A percentile compares a stretch with the other conserved stretches of the same genome.
Conservation (phyloP, 1,284 basidiomycete genomes). For the Naganishia liquefaciens region DNA sequence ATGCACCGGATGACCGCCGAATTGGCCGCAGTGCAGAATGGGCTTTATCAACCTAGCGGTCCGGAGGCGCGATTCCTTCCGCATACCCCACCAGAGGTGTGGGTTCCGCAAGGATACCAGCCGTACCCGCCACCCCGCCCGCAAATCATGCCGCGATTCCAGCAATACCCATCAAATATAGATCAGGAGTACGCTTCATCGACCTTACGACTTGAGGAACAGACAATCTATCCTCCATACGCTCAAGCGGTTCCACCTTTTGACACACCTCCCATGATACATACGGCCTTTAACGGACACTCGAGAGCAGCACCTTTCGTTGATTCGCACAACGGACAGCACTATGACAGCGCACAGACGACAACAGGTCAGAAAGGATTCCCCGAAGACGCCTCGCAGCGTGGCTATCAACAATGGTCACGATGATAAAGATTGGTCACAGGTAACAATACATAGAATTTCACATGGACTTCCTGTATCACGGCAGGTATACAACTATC, state of each 20-base stretch:
- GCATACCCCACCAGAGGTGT: too few species aligned
- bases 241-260: not conserved
- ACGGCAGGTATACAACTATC: slow-evolving; percentile 1
- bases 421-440: not conserved
- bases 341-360: not conserved
- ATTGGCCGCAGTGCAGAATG: not conserved
- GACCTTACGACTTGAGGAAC: not conserved
- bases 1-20: slow-evolving; percentile 12
- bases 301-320: not conserved
- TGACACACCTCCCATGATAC: not conserved
- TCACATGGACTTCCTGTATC: slow-evolving; percentile 6
- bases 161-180: slow-evolving; percentile 2
- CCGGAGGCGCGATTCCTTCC: too few species aligned
- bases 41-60: not conserved
- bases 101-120: not conserved
- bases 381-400: not conserved
- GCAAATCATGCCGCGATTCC: not conserved
- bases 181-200: not conserved
- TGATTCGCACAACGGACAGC: not conserved
- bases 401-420: not conserved
- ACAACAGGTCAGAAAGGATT: not conserved
- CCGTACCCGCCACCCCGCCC: not conserved
- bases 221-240: not conserved
- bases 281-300: not conserved
- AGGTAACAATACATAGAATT: not conserved